These are phyloP conservation scores for Scytalidium sp. DNA, from an alignment of 2,329 filamentous ascomycete genomes.

Conservation along the genomic window DNA sequence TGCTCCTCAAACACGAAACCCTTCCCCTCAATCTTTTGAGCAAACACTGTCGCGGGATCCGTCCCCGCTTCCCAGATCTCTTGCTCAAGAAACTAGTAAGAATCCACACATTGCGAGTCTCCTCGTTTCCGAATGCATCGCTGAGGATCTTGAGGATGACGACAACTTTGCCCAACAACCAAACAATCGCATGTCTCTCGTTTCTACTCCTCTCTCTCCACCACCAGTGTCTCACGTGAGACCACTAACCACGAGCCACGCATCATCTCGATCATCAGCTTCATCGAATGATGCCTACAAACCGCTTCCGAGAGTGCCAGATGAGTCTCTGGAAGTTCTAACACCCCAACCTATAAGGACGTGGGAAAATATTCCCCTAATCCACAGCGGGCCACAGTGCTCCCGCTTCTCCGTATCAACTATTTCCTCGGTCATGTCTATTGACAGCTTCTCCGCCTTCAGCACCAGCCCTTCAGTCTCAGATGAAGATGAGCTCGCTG, in stretches of 20 bases:
- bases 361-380: background rate
- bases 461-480: conserved; percentile 14
- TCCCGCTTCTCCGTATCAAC: conserved; percentile 28
- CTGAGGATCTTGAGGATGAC: conserved; percentile 50
- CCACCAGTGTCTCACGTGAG: conserved; percentile 13
- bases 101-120: conserved; percentile 21
- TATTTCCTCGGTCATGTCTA: conserved; percentile 19
- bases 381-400: background rate
- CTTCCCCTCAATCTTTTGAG: conserved; percentile 16
- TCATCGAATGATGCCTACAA: conserved; percentile 15
- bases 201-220: conserved; percentile 24
- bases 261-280: background rate
- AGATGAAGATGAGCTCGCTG: conserved; percentile 4
- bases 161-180: conserved; percentile 55
- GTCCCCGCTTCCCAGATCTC: conserved; percentile 44
- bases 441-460: conserved; percentile 21
- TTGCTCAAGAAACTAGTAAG: conserved; percentile 28
- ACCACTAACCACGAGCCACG: conserved; percentile 6
- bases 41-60: conserved; percentile 31
- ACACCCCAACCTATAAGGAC: conserved; percentile 15
- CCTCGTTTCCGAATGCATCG: conserved; percentile 43
- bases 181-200: conserved; percentile 11
- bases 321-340: conserved; percentile 7
- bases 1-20: conserved; percentile 14
- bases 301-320: conserved; percentile 24